Base-by-base conservation (phyloP, 1,139 yeast species). In the Ogataea hybrid region DNA sequence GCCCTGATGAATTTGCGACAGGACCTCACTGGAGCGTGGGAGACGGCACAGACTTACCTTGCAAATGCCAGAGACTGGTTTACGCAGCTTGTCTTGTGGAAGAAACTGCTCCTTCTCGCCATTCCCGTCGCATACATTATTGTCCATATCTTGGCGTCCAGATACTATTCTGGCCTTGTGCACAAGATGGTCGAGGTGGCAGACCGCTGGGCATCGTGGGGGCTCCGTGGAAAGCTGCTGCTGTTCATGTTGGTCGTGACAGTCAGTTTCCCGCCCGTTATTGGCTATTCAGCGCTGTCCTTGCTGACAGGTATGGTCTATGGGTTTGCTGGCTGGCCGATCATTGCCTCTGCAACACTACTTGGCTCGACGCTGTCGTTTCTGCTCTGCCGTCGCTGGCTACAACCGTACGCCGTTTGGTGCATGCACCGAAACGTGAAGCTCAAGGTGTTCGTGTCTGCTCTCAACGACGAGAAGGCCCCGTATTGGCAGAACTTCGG, bases 211-310 rank as follows among this genome's bases (percentile, higher is more conserved):
- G 35, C 44, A 5, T 25, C 28, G 0, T 49, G 47, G 57, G 61
- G 62, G 1, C 56, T 62, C 47, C 66, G 63, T 44, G 92, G 94
- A 0, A 69, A 74, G 28, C 50, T 76, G 2, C 57, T 85, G 1
- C 64, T 90, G 48, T 75, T 82, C 48, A 21, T 64, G 5, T 51
- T 75, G 17, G 58, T 81, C 4, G 65, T 75, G 44, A 12, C 66
- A 4, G 79, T 81, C 2, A 72, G 82, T 0, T 89, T 92, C 69
- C 98, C 98, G 3, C 98, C 97, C 2, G 53, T 90, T 52, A 64
- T 89, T 37, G 98, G 98, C 2, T 90, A 83, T 63, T 74, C 92
- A 3, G 73, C 84, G 10, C 65, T 86, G 28, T 74, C 84, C 15
- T 72, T 86, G 45, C 62, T 86, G 11, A 70, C 81, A 8, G 98